Evolutionary conservation across 495 filamentous ascomycete genomes (phyloP).

Genomic region (Trichoderma orchidacearum): DNA sequence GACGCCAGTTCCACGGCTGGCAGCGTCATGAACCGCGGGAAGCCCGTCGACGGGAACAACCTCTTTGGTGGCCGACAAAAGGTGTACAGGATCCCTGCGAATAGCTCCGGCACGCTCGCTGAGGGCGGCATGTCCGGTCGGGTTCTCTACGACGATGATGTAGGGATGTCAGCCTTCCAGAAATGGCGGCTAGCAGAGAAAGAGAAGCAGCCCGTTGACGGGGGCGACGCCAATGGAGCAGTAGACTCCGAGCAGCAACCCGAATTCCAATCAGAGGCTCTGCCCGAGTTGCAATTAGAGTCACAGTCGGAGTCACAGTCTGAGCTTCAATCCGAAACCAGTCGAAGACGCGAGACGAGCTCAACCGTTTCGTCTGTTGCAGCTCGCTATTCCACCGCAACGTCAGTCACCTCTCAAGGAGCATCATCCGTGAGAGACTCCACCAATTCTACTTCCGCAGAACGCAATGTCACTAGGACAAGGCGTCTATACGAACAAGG

Average conservation of each 20-base stretch:
- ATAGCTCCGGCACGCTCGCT: conserved; percentile 14
- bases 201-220: conserved; percentile 36
- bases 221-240: conserved; percentile 23
- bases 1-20: conserved; percentile 38
- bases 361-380: conserved; percentile 76
- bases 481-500: conserved; percentile 78
- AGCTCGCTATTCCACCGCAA: conserved; percentile 73
- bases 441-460: conserved; percentile 20
- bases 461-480: conserved; percentile 46
- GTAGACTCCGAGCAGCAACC: conserved; percentile 15
- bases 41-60: conserved; percentile 82
- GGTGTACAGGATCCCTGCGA: conserved; percentile 70
- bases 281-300: background rate
- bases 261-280: background rate
- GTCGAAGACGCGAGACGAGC: conserved; percentile 49
- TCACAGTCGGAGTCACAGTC: background rate
- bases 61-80: conserved; percentile 95
- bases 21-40: conserved; percentile 72
- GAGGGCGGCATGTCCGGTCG: conserved; percentile 50
- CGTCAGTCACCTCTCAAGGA: conserved; percentile 72
- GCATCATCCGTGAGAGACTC: conserved; percentile 33
- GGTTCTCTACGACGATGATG: conserved; percentile 73
- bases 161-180: conserved; percentile 69
- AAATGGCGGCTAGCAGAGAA: conserved; percentile 41
- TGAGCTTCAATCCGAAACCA: conserved; percentile 9